Evolutionary conservation across 2,329 filamentous ascomycete genomes (phyloP).

Genomic region (Westerdykella aurantiaca): DNA sequence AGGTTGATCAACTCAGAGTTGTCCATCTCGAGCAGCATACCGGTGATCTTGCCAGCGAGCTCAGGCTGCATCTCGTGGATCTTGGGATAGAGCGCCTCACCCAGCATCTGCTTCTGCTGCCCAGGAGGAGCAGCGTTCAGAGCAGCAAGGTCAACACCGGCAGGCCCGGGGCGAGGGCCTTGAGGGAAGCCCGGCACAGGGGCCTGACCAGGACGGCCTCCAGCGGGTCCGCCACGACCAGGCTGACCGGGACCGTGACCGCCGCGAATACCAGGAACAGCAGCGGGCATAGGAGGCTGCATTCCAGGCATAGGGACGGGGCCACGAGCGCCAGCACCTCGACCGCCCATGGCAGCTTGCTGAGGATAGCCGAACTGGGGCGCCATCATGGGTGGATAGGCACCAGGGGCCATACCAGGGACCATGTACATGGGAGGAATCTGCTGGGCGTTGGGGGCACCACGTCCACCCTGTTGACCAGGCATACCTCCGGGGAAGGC

Average conservation of each 20-base stretch:
- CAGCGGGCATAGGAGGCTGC: conserved; percentile 61
- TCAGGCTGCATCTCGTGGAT: conserved; percentile 92
- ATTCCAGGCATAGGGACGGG: conserved; percentile 63
- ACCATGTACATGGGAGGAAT: conserved; percentile 83
- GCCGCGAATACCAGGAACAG: conserved; percentile 39
- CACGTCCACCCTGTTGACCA: conserved; percentile 80
- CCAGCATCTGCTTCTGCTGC: conserved; percentile 98
- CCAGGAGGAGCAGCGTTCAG: conserved; percentile 52
- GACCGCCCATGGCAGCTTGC: conserved; percentile 57
- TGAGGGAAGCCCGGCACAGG: conserved; percentile 30
- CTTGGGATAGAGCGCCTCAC: conserved; percentile 97
- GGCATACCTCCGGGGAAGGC: conserved; percentile 76
- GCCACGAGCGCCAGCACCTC: conserved; percentile 58
- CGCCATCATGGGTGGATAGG: conserved; percentile 70
- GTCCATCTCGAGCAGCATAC: conserved; percentile 99
- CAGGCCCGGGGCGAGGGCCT: conserved; percentile 13
- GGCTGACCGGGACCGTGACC: conserved; percentile 36
- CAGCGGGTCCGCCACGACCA: conserved; percentile 27
- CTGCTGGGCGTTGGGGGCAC: conserved; percentile 68
- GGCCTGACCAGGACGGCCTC: conserved; percentile 29
- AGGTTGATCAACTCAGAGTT: conserved; percentile 89
- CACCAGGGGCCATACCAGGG: conserved; percentile 54
- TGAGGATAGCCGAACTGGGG: conserved; percentile 74
- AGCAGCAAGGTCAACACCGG: conserved; percentile 46
- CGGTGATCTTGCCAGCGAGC: conserved; percentile 97